Evolutionary conservation across 305 asterid species (phyloP).

Genomic region (Fraxinus sp.): DNA sequence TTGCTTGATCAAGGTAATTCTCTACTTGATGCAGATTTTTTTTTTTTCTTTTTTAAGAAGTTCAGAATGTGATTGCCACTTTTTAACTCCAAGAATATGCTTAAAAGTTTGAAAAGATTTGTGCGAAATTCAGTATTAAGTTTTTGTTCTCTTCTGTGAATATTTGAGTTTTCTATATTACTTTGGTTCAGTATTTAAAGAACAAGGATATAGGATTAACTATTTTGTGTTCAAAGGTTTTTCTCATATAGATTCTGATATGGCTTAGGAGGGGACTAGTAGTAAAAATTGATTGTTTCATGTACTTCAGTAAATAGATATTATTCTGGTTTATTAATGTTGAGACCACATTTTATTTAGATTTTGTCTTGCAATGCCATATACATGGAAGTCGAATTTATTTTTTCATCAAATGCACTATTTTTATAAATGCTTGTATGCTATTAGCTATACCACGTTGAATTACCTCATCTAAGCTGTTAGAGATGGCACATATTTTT

Average conservation of each 20-base stretch:
- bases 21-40: not conserved
- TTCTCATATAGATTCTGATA: not conserved
- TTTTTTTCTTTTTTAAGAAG: not conserved
- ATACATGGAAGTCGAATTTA: not conserved
- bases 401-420: not conserved
- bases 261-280: not conserved
- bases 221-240: not conserved
- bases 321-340: not conserved
- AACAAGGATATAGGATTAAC: not conserved
- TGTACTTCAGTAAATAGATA: not conserved
- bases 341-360: not conserved
- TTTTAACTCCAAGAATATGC: not conserved
- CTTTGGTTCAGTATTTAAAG: not conserved
- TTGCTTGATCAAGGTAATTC: conserved; percentile 16
- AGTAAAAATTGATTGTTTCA: not conserved
- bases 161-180: not conserved
- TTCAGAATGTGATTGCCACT: not conserved
- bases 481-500: not conserved
- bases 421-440: not conserved
- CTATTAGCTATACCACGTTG: not conserved
- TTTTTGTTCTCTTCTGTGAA: not conserved
- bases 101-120: not conserved
- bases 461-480: not conserved
- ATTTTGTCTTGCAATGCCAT: not conserved
- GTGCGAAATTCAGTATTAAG: not conserved